Evolutionary conservation across 2,329 filamentous ascomycete genomes (phyloP).

Genomic region (Cladorrhinum sp.): DNA sequence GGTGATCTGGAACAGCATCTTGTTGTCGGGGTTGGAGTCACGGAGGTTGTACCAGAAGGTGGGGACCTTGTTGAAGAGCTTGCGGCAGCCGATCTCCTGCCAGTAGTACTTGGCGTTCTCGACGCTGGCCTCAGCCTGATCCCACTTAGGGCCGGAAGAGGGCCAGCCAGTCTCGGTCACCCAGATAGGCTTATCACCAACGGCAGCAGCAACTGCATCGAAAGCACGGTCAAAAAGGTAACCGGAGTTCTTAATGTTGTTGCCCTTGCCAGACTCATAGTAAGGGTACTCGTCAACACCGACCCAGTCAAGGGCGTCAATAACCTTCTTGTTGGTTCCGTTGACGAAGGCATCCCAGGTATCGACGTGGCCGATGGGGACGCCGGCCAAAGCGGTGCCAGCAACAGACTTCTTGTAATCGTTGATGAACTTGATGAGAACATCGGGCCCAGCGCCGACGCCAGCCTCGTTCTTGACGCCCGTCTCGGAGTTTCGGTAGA

Average conservation of each 20-base stretch:
- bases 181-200: constrained; percentile 55
- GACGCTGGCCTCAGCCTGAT: constrained; percentile 52
- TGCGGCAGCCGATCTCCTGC: constrained; percentile 57
- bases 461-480: constrained; percentile 62
- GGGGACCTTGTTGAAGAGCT: constrained; percentile 52
- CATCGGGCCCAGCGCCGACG: constrained; percentile 55
- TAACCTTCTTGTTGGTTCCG: constrained; percentile 55
- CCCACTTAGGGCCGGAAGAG: constrained; percentile 49
- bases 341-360: constrained; percentile 65
- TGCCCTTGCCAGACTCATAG: constrained; percentile 57
- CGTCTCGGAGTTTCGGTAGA: constrained; percentile 60
- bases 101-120: constrained; percentile 64
- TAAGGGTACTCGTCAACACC: constrained; percentile 66
- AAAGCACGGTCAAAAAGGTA: constrained; percentile 53
- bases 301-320: constrained; percentile 61
- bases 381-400: constrained; percentile 40
- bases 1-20: constrained; percentile 56
- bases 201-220: constrained; percentile 43
- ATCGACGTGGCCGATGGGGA: constrained; percentile 64
- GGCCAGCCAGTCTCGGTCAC: constrained; percentile 68
- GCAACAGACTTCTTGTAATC: constrained; percentile 59
- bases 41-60: constrained; percentile 62
- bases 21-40: constrained; percentile 59
- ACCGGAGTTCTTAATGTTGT: constrained; percentile 53
- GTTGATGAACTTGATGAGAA: constrained; percentile 63